Base-by-base conservation (phyloP, 2,329 filamentous ascomycete species). In the Verticillium nubilum region DNA sequence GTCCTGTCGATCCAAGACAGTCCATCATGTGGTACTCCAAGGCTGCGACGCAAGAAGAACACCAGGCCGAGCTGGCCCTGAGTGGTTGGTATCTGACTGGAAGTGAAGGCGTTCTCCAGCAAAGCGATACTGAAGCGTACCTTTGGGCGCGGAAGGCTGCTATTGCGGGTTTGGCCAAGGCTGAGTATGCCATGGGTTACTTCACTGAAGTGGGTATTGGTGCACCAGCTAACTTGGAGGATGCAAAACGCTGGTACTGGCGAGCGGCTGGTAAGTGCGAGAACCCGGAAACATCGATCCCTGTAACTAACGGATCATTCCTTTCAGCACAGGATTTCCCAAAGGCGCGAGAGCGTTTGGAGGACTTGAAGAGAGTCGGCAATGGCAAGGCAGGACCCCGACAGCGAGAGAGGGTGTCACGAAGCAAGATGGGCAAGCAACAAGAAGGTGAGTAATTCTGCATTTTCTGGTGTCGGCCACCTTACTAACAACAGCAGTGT, bases 161-260 rank as follows among this genome's bases (percentile, higher is more conserved):
- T 0, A 86, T 88, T 64, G 90, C 92, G 3, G 92, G 94, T 2
- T 76, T 97, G 37, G 87, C 92, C 7, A 99, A 98, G 79, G 95
- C 95, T 0, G 91, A 98, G 76, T 98, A 97, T 75, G 95, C 94
- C 0, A 97, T 99, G 90, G 95, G 95, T 0, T 97, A 98, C 75
- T 97, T 96, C 70, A 96, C 91, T 0, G 95, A 99, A 74, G 88
- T 95, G 55, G 95, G 95, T 13, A 98, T 99, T 67, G 95, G 95
- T 29, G 87, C 91, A 64, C 81, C 88, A 17, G 86, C 90, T 9
- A 96, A 94, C 72, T 69, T 97, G 67, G 95, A 99, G 68, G 95
- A 98, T 76, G 95, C 94, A 25, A 97, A 96, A 81, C 86, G 92
- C 67, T 99, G 95, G 95, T 99, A 99, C 76, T 97, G 93, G 84